A percentile compares a stretch with the other conserved stretches of the same genome.
phyloP scores from a whole-genome alignment of 345 rosid species.

The Linum lewisii region DNA sequence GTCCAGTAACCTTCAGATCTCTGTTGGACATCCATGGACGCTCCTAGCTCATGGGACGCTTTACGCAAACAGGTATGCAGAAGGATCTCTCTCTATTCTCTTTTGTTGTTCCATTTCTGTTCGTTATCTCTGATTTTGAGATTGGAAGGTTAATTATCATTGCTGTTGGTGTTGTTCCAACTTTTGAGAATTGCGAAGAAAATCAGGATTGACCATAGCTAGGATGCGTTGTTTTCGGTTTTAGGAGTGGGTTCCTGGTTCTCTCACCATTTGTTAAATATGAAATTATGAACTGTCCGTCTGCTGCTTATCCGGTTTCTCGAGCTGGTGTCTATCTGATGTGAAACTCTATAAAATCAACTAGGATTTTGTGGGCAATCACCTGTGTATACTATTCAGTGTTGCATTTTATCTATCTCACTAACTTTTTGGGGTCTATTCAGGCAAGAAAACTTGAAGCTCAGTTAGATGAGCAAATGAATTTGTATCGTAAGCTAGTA shows the following conservation, averaged over 20 bases:
- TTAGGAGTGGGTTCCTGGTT: not conserved
- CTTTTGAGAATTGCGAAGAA: no score
- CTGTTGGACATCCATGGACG: constrained; percentile 45
- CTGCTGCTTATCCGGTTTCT: not conserved
- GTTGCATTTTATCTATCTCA: not conserved
- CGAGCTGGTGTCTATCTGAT: no score
- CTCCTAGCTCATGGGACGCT: constrained; percentile 87
- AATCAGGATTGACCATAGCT: not conserved
- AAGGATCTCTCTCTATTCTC: not conserved
- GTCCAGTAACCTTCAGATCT: not conserved
- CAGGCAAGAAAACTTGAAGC: constrained; percentile 98
- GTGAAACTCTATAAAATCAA: no score
- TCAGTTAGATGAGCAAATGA: constrained; percentile 97
- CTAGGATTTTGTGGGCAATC: no score
- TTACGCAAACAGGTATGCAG: constrained; percentile 68
- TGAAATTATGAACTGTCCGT: not conserved
- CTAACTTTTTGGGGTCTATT: constrained; percentile 8
- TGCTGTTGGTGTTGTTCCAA: no score
- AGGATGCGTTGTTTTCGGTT: no score
- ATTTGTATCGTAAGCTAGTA: constrained; percentile 69
- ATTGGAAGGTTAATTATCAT: no score
- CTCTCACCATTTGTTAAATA: not conserved
- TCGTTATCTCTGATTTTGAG: no score
- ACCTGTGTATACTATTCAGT: not conserved
- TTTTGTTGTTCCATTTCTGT: not conserved